Conservation (phyloP, 1,139 yeast species). For the Diutina neorugosa region DNA sequence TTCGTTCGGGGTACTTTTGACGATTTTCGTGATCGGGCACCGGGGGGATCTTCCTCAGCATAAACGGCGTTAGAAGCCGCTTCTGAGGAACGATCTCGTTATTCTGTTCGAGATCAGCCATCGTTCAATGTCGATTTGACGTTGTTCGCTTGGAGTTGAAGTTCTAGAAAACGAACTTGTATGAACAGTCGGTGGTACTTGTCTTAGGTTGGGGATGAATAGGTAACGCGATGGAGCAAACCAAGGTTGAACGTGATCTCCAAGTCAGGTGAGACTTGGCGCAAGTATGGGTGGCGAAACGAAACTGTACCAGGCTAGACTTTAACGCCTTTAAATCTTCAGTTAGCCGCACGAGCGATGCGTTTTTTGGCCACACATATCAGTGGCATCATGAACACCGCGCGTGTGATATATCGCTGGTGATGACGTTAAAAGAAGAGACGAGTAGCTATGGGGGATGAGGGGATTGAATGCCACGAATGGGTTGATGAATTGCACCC, state of each 20-base stretch:
- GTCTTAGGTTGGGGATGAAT: not conserved
- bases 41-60: conserved; percentile 35
- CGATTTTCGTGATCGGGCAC: conserved; percentile 44
- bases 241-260: not conserved
- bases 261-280: not conserved
- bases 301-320: not conserved
- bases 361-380: not conserved
- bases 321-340: not conserved
- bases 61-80: conserved; percentile 18
- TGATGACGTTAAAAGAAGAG: not conserved
- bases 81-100: conserved; percentile 12
- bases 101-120: not conserved
- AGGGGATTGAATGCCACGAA: not conserved
- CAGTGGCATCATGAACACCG: not conserved
- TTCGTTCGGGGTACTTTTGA: conserved; percentile 13
- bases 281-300: not conserved
- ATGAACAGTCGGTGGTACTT: too few relatives aligned
- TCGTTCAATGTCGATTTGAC: not conserved
- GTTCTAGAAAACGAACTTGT: too few relatives aligned
- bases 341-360: not conserved
- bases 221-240: not conserved
- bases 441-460: not conserved
- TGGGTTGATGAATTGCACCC: not conserved
- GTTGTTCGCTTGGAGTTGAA: not conserved
- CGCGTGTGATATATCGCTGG: not conserved